Base-by-base conservation (phyloP, 495 filamentous ascomycete genomes). In the Penicillium paradoxum region DNA sequence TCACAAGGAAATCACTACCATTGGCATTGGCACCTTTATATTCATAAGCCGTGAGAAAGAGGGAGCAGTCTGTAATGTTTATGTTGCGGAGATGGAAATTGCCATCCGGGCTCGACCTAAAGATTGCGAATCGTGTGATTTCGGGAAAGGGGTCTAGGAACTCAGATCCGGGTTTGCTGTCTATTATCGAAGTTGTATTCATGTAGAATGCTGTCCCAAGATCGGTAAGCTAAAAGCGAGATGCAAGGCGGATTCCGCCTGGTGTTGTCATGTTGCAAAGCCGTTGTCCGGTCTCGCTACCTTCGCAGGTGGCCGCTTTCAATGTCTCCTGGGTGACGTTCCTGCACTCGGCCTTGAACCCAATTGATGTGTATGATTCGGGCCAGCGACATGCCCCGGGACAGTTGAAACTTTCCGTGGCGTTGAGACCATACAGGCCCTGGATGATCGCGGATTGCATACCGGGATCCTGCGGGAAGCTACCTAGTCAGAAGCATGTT, bases 61-160 rank as follows among this genome's bases (percentile, higher is more conserved):
- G 52, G 17, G 57, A 56, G 39, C 53, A 60, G 3, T 60, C 53
- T 11, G 57, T 60, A 32, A 60, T 51, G 27, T 60, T 60, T 43
- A 53, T 49, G 19, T 53, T 24, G 21, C 22, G 42, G 15, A 50
- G 25, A 7, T 8, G n/a, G 14, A 53, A 56, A 49, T 46, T 46
- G n/a, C 0, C 0, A 33, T 55, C 48, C 11, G 42, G 27, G 30
- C 29, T 53, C 18, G 57, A 56, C 38, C 53, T 45, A 32, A 49
- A 60, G 38, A 60, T 50, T 21, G 49, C 57, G 22, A 60, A 53
- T 25, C 57, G 44, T 17, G 44, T 18, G 38, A 56, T 48, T 46
- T 60, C 57, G 22, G 57, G 57, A 39, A 60, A 52, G 19, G 48
- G 38, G 10, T 36, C 43, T 7, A 42, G 43, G 9, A 55, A 30